Evolutionary conservation across 2,329 filamentous ascomycete genomes (phyloP).

Genomic region (Coniella lustricola): DNA sequence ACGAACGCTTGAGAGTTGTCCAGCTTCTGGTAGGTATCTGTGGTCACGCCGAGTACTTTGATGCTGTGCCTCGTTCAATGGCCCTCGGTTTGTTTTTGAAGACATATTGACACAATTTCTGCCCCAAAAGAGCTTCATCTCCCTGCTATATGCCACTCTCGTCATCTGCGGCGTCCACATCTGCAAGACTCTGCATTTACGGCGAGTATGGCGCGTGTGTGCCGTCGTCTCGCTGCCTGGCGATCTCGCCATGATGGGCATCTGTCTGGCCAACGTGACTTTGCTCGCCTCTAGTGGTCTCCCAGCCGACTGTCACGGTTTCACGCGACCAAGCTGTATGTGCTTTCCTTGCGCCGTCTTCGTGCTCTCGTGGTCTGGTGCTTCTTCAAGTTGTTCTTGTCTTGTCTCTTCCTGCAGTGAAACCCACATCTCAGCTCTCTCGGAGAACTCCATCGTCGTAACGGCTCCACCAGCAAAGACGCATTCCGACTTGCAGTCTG

Average conservation of each 20-base stretch:
- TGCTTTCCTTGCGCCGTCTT: background rate
- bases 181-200: slow-evolving; percentile 14
- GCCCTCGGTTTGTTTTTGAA: too few species aligned
- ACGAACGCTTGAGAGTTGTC: slow-evolving; percentile 10
- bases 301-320: slow-evolving; percentile 16
- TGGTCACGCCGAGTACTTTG: background rate
- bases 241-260: slow-evolving; percentile 20
- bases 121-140: slow-evolving; percentile 15
- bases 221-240: slow-evolving; percentile 18
- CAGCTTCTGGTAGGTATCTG: slow-evolving; percentile 11
- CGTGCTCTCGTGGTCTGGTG: too few species aligned
- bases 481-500: too few species aligned
- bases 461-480: too few species aligned
- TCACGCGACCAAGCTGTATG: slow-evolving; percentile 16
- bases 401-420: too few species aligned
- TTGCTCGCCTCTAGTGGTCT: slow-evolving; percentile 15
- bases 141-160: slow-evolving; percentile 18
- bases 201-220: slow-evolving; percentile 15
- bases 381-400: too few species aligned
- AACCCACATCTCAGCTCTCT: too few species aligned
- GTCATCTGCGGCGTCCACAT: slow-evolving; percentile 18
- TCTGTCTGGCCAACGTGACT: slow-evolving; percentile 20
- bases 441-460: too few species aligned
- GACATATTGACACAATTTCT: too few species aligned
- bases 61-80: background rate